A percentile compares a stretch with the other conserved stretches of the same genome.
phyloP scores from a whole-genome alignment of 768 basidiomycete genomes.

The Lactifluus volemus region DNA sequence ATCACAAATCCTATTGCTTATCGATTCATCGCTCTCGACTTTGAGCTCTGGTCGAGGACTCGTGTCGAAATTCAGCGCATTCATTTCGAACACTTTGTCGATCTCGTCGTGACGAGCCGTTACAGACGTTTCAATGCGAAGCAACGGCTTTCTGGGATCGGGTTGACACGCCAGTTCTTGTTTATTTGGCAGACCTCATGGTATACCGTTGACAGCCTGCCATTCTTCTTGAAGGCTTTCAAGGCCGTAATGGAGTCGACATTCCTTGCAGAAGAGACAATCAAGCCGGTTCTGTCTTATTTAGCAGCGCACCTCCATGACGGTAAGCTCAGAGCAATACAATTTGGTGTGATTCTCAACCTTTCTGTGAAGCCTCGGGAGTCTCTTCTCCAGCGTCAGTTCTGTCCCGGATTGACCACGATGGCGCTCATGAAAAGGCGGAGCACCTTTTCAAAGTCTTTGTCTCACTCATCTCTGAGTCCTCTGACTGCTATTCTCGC shows the following conservation, averaged over 20 bases:
- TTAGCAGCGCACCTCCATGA: slow-evolving; percentile 72
- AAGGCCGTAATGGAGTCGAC: slow-evolving; percentile 50
- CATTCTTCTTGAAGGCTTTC: slow-evolving; percentile 50
- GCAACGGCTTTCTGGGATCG: slow-evolving; percentile 63
- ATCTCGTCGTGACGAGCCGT: slow-evolving; percentile 61
- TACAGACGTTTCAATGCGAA: slow-evolving; percentile 71
- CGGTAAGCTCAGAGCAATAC: slow-evolving; percentile 33
- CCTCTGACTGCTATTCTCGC: slow-evolving; percentile 47
- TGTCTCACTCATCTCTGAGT: slow-evolving; percentile 49
- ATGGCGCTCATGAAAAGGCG: slow-evolving; percentile 46
- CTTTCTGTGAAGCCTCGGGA: slow-evolving; percentile 8
- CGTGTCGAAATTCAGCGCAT: slow-evolving; percentile 64
- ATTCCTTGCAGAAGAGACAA: slow-evolving; percentile 64
- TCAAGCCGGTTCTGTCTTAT: slow-evolving; percentile 83
- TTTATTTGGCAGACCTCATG: slow-evolving; percentile 75
- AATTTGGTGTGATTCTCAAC: not conserved
- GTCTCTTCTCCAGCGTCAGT: slow-evolving; percentile 44
- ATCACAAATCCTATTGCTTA: slow-evolving; percentile 80
- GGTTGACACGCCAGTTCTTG: slow-evolving; percentile 65
- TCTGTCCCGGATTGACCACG: slow-evolving; percentile 47
- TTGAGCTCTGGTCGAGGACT: slow-evolving; percentile 80
- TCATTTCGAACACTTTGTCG: slow-evolving; percentile 76
- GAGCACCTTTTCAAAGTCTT: slow-evolving; percentile 61
- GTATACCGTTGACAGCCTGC: slow-evolving; percentile 48
- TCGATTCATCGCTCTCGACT: slow-evolving; percentile 75